phyloP scores from a whole-genome alignment of 2,329 filamentous ascomycete species.

The Pyrenochaeta sp. region DNA sequence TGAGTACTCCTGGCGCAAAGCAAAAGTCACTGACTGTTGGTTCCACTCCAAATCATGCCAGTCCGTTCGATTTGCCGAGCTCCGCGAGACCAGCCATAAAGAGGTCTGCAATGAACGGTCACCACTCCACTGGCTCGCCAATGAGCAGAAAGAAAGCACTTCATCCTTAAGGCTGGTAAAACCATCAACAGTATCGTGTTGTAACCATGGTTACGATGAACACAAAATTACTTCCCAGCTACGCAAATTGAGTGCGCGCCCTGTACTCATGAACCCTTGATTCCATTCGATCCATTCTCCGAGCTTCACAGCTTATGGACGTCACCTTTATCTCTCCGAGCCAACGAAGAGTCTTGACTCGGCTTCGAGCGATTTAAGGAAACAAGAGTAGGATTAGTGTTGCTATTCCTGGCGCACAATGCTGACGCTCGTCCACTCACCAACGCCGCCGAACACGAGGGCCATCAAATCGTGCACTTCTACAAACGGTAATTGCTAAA shows the following conservation, averaged over 20 bases:
- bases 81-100: conserved; percentile 21
- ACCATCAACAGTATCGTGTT: too few relatives aligned
- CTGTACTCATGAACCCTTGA: too few relatives aligned
- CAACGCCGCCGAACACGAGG: neutral
- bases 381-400: neutral
- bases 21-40: conserved; percentile 22
- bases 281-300: too few relatives aligned
- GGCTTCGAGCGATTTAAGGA: too few relatives aligned
- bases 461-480: conserved; percentile 8
- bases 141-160: conserved; percentile 29
- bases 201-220: too few relatives aligned
- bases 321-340: neutral
- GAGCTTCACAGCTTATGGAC: too few relatives aligned
- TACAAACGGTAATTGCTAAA: conserved; percentile 7
- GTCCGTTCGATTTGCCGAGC: conserved; percentile 45
- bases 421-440: conserved; percentile 7
- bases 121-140: conserved; percentile 33
- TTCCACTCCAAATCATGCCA: conserved; percentile 31
- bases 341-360: neutral
- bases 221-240: too few relatives aligned
- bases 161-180: too few relatives aligned
- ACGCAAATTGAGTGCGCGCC: too few relatives aligned
- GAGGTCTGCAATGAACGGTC: conserved; percentile 23
- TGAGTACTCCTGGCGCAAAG: conserved; percentile 40
- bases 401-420: conserved; percentile 2